Evolutionary conservation across 2,329 filamentous ascomycete genomes (phyloP).

Genomic region (Diaporthe batatas): DNA sequence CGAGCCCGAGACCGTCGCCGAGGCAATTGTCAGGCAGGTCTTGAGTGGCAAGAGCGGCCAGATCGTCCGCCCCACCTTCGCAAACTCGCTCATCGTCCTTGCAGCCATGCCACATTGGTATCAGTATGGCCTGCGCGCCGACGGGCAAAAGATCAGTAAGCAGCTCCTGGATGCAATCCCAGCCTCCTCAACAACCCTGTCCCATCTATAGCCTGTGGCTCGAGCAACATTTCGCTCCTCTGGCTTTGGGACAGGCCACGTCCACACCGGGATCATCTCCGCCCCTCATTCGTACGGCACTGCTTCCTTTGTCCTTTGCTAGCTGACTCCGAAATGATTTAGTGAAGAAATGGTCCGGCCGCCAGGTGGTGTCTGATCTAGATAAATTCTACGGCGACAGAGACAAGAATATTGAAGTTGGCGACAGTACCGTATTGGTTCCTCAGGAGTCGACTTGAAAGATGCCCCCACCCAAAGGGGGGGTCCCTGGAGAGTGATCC

Average conservation of each 20-base stretch:
- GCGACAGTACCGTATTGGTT: constrained; percentile 56
- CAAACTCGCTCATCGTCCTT: constrained; percentile 56
- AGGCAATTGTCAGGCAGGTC: constrained; percentile 72
- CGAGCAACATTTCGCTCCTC: too few relatives aligned
- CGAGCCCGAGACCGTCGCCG: constrained; percentile 73
- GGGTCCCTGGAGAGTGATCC: too few relatives aligned
- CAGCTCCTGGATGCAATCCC: background rate
- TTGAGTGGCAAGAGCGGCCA: constrained; percentile 69
- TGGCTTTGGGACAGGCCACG: background rate
- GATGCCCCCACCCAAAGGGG: too few relatives aligned
- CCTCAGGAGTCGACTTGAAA: constrained; percentile 42
- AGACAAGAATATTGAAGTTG: constrained; percentile 45
- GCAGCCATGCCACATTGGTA: constrained; percentile 74
- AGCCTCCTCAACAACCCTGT: background rate
- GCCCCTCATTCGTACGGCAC: too few relatives aligned
- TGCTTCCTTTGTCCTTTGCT: too few relatives aligned
- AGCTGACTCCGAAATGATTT: background rate
- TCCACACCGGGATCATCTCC: too few relatives aligned
- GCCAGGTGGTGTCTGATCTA: constrained; percentile 63
- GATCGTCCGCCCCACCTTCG: constrained; percentile 66
- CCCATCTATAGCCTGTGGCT: background rate
- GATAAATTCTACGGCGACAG: constrained; percentile 54
- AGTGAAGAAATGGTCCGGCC: constrained; percentile 56
- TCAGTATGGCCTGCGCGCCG: constrained; percentile 64
- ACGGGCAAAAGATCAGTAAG: constrained; percentile 52